Percentiles rank a stretch among this genome's conserved stretches.
These are phyloP conservation scores for Anisodus acutangulus DNA, from an alignment of 257 asterid species.

Conservation along the genomic window DNA sequence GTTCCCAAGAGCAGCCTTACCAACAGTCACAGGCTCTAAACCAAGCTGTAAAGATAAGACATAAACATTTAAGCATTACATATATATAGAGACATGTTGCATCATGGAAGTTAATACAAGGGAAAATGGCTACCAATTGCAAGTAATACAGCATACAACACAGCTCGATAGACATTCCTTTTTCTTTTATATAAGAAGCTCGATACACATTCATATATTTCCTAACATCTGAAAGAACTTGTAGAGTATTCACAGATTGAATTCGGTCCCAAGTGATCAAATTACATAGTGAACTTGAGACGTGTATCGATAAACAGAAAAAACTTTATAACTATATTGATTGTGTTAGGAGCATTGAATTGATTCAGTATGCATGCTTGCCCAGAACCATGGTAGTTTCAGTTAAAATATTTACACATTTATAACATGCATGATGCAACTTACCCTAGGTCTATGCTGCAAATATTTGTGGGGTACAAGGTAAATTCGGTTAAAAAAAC, in stretches of 20 bases:
- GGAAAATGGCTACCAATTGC: neutral
- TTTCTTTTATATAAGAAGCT: neutral
- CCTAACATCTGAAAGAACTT: slow-evolving; percentile 17
- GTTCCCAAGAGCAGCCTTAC: slow-evolving; percentile 86
- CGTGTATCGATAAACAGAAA: neutral
- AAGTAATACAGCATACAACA: slow-evolving; percentile 7
- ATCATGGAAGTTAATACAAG: slow-evolving; percentile 19
- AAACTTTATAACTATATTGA: neutral
- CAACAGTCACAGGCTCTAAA: slow-evolving; percentile 63
- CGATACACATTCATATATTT: neutral
- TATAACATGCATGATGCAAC: neutral
- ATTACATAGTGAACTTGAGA: slow-evolving; percentile 16
- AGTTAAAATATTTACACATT: neutral
- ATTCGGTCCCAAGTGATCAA: neutral
- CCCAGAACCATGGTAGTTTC: slow-evolving; percentile 14
- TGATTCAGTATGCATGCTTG: neutral
- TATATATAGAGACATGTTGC: neutral
- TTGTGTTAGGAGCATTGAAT: neutral
- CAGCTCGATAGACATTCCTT: neutral
- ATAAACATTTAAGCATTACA: slow-evolving; percentile 29
- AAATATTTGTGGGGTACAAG: slow-evolving; percentile 3
- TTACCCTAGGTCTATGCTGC: slow-evolving; percentile 10
- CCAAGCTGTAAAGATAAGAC: slow-evolving; percentile 64
- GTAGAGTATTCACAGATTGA: slow-evolving; percentile 15
- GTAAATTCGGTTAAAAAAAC: neutral